Conservation (phyloP, 2,329 filamentous ascomycete species). For the Paecilomyces sp. region DNA sequence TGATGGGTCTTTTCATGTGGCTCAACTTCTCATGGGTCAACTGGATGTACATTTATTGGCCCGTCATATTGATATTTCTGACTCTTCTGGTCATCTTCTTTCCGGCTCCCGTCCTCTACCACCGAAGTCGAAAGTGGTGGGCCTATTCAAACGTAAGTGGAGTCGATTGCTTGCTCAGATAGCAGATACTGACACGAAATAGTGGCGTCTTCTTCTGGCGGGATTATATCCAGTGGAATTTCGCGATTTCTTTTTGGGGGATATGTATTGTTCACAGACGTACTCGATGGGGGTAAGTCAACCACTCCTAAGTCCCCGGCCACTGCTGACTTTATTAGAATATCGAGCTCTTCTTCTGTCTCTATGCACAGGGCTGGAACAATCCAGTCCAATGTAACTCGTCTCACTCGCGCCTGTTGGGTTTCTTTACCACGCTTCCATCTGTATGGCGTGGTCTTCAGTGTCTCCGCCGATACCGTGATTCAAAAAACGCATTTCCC, state of each 20-base stretch:
- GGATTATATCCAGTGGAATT: slow-evolving; percentile 93
- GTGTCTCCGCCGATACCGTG: slow-evolving; percentile 80
- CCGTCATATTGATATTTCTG: slow-evolving; percentile 67
- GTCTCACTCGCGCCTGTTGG: slow-evolving; percentile 70
- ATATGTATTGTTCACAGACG: slow-evolving; percentile 94
- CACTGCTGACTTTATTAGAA: slow-evolving; percentile 50
- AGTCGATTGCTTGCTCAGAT: not conserved
- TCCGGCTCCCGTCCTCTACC: slow-evolving; percentile 66
- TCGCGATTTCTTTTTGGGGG: slow-evolving; percentile 92
- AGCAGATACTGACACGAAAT: slow-evolving; percentile 19
- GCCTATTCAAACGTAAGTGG: slow-evolving; percentile 72
- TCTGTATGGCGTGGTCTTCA: slow-evolving; percentile 87
- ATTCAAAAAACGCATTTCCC: slow-evolving; percentile 81
- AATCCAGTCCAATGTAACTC: slow-evolving; percentile 76
- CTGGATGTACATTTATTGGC: slow-evolving; percentile 75
- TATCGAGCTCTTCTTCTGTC: slow-evolving; percentile 85
- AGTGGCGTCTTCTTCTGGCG: slow-evolving; percentile 80
- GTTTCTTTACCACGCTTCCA: slow-evolving; percentile 77
- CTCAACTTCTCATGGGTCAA: slow-evolving; percentile 73
- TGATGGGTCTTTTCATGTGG: slow-evolving; percentile 74
- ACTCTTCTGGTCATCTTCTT: slow-evolving; percentile 65
- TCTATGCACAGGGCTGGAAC: slow-evolving; percentile 75
- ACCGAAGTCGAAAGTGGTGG: slow-evolving; percentile 76
- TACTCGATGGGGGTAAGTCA: slow-evolving; percentile 73
- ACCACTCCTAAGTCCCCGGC: slow-evolving; percentile 14